Evolutionary conservation across 371 early-diverging fungal genomes (phyloP), one percentile per base, ranked within the genome.

Genomic region (Rhizopus stolonifer): DNA sequence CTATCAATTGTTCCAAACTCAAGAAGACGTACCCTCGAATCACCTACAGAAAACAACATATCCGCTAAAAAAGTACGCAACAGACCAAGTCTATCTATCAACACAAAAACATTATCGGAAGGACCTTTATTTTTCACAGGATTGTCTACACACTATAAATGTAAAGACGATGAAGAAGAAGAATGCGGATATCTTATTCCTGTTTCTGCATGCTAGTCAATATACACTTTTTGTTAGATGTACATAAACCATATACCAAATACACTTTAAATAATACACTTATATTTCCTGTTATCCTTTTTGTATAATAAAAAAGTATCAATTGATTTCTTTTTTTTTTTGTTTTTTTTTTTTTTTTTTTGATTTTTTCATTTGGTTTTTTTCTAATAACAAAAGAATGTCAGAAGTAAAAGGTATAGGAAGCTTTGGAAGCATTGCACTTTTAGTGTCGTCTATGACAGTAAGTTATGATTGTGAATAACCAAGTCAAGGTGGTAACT

Each of bases 401-500:
- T 50, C 56, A n/a, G 21, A 33, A 21, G 39, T 44, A 18, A 62
- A 63, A 62, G 70, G 69, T 1, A 73, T 73, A 34, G 68, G 70
- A 17, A 60, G 59, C 15, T 63, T 70, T 46, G 74, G 74, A 29
- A 67, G 68, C 42, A 56, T 59, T 7, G 65, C 74, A 15, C 46
- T 73, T 4, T 55, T 73, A 13, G 74, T 73, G 8, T 73, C 74
- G 1, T 73, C 74, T 14, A 70, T 73, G 61, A 73, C 74, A 17
- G 74, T 73, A 73, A 44, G 61, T n/a, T n/a, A n/a, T 32, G 31
- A 23, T 21, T n/a, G 13, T 19, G 19, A 21, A 42, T 9, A 21
- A 42, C 1, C 2, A 5, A 7, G 18, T 21, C 18, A 31, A 3
- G 25, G 21, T 42, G 7, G 11, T n/a, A 19, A 21, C 29, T 21